phyloP scores from a whole-genome alignment of 306 rosid species.

The Adenanthera pavonina region DNA sequence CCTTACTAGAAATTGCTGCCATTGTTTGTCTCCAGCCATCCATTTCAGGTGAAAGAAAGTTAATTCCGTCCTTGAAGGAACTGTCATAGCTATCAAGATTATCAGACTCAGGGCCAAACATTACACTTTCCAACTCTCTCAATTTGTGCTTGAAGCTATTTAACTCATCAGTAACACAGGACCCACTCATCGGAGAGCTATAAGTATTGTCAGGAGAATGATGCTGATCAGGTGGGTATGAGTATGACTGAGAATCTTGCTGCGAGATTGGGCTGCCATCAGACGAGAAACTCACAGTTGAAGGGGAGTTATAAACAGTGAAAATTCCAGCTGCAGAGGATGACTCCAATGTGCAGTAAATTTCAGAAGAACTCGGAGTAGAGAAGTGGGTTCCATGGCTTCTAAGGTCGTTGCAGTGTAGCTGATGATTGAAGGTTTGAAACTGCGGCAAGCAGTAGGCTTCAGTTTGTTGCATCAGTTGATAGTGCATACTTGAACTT shows the following conservation, averaged over 20 bases:
- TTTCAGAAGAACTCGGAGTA: slow-evolving; percentile 45
- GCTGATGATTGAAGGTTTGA: slow-evolving; percentile 55
- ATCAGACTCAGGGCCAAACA: slow-evolving; percentile 87
- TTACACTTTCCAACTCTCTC: slow-evolving; percentile 80
- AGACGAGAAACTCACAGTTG: slow-evolving; percentile 73
- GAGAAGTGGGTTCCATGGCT: slow-evolving; percentile 52
- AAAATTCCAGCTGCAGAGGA: slow-evolving; percentile 59
- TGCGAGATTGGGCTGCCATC: slow-evolving; percentile 72
- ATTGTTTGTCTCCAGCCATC: slow-evolving; percentile 80
- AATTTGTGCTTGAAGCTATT: slow-evolving; percentile 76
- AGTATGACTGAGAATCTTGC: slow-evolving; percentile 69
- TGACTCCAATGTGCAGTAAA: slow-evolving; percentile 88
- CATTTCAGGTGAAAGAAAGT: slow-evolving; percentile 52
- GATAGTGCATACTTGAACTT: slow-evolving; percentile 69
- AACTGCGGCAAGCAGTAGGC: slow-evolving; percentile 68
- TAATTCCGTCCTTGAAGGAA: slow-evolving; percentile 50
- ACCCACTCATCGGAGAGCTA: slow-evolving; percentile 77
- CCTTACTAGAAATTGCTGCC: slow-evolving; percentile 67
- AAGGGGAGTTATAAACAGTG: slow-evolving; percentile 57
- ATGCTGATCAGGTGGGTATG: slow-evolving; percentile 55
- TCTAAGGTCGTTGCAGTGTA: slow-evolving; percentile 48
- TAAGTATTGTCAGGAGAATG: slow-evolving; percentile 68
- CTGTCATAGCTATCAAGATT: slow-evolving; percentile 59
- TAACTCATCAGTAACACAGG: slow-evolving; percentile 75
- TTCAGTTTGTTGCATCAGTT: slow-evolving; percentile 68